A percentile compares a stretch with the other conserved stretches of the same genome.
Conservation (phyloP, 257 asterid species). For the Ilex aquifolium region DNA sequence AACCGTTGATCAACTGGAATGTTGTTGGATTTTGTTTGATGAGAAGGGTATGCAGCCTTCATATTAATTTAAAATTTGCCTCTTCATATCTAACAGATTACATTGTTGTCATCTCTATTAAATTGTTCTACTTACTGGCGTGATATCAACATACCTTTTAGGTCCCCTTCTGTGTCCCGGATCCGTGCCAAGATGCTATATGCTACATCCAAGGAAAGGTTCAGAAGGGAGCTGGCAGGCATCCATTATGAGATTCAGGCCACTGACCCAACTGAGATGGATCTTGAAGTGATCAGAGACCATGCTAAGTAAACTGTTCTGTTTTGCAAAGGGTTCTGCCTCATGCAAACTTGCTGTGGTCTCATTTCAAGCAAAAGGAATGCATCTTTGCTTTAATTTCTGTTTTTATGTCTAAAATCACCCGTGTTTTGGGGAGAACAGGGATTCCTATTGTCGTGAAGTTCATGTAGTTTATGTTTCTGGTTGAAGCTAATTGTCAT, state of each 20-base stretch:
- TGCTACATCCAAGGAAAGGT: constrained; percentile 23
- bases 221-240: constrained; percentile 24
- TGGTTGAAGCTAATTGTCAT: too few species aligned
- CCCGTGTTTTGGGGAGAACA: too few species aligned
- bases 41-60: too few species aligned
- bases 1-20: too few species aligned
- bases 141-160: constrained; percentile 1
- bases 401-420: too few species aligned
- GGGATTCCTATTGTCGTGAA: too few species aligned
- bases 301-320: constrained; percentile 26
- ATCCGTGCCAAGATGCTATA: constrained; percentile 29
- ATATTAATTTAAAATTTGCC: too few species aligned
- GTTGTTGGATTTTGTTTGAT: too few species aligned
- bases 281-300: constrained; percentile 27
- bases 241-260: constrained; percentile 27
- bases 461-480: too few species aligned
- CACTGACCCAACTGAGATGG: constrained; percentile 31
- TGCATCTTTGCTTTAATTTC: not conserved
- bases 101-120: too few species aligned
- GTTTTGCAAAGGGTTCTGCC: constrained; percentile 1
- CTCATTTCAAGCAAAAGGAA: not conserved
- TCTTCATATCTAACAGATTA: too few species aligned
- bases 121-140: too few species aligned
- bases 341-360: not conserved
- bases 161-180: constrained; percentile 27